Conservation (phyloP, 1,284 basidiomycete species). For the Chalciporus sp. region DNA sequence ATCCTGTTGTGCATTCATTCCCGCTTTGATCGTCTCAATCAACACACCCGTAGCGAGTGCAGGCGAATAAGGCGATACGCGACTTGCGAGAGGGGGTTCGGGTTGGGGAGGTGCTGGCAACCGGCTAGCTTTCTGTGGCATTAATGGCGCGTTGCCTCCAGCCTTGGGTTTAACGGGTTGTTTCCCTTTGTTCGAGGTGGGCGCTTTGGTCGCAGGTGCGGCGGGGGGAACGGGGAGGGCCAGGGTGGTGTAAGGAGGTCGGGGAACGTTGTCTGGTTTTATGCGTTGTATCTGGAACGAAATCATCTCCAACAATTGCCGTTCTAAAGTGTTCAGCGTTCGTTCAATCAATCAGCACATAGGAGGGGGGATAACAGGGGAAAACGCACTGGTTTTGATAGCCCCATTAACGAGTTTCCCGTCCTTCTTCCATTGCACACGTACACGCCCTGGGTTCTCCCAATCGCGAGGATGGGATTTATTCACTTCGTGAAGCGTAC, state of each 20-base stretch:
- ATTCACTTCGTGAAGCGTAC: slow-evolving; percentile 83
- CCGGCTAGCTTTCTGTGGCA: slow-evolving; percentile 30
- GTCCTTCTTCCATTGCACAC: slow-evolving; percentile 89
- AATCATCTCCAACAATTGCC: slow-evolving; percentile 79
- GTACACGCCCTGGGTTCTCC: slow-evolving; percentile 94
- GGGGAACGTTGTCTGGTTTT: slow-evolving; percentile 74
- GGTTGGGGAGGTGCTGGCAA: slow-evolving; percentile 56
- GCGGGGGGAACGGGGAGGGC: slow-evolving; percentile 19
- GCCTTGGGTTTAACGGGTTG: slow-evolving; percentile 45
- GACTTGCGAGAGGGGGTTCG: slow-evolving; percentile 52
- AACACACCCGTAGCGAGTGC: slow-evolving; percentile 72
- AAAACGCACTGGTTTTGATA: slow-evolving; percentile 78
- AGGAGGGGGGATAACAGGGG: slow-evolving; percentile 1
- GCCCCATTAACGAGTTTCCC: slow-evolving; percentile 69
- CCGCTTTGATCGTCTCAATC: slow-evolving; percentile 77
- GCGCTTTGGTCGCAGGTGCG: slow-evolving; percentile 30
- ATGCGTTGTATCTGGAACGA: slow-evolving; percentile 72
- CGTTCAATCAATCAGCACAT: not conserved
- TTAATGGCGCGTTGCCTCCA: slow-evolving; percentile 27
- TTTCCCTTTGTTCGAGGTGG: slow-evolving; percentile 43
- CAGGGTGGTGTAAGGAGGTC: slow-evolving; percentile 54
- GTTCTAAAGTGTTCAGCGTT: slow-evolving; percentile 55
- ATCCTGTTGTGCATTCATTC: slow-evolving; percentile 69
- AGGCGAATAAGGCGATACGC: slow-evolving; percentile 69
- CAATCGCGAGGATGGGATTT: slow-evolving; percentile 94